These are phyloP conservation scores for Scytalidium lignicola DNA, from an alignment of 2,329 filamentous ascomycete genomes.

Conservation along the genomic window DNA sequence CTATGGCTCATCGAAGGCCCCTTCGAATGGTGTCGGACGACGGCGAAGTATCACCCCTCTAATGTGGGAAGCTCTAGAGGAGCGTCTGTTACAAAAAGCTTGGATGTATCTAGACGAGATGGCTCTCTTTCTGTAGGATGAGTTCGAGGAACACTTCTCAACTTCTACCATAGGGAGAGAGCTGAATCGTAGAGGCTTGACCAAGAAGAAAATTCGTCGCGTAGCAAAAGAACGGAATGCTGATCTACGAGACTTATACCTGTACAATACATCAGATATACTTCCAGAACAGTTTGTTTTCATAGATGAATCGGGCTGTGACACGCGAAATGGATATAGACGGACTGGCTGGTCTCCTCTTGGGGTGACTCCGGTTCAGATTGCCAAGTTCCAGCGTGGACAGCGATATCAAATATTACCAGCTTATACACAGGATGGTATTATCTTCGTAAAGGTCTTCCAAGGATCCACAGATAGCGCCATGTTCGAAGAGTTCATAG, in stretches of 20 bases:
- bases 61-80: slow-evolving; percentile 23
- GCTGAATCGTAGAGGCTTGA: slow-evolving; percentile 17
- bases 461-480: slow-evolving; percentile 23
- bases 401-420: slow-evolving; percentile 21
- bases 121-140: slow-evolving; percentile 19
- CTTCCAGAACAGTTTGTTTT: slow-evolving; percentile 30
- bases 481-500: slow-evolving; percentile 27
- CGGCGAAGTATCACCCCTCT: slow-evolving; percentile 12
- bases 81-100: slow-evolving; percentile 25
- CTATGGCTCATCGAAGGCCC: too few species aligned
- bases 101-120: slow-evolving; percentile 25
- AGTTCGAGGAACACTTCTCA: too few species aligned
- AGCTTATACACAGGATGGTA: slow-evolving; percentile 19
- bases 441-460: slow-evolving; percentile 23
- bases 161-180: slow-evolving; percentile 12
- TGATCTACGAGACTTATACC: slow-evolving; percentile 31
- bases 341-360: slow-evolving; percentile 31
- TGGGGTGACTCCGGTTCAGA: slow-evolving; percentile 23
- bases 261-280: slow-evolving; percentile 28
- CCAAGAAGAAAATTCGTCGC: slow-evolving; percentile 26
- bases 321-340: slow-evolving; percentile 30
- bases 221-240: slow-evolving; percentile 27
- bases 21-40: slow-evolving; percentile 8
- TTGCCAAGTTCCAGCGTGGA: slow-evolving; percentile 18
- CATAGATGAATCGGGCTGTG: slow-evolving; percentile 33